These are phyloP conservation scores for Phialocephala subalpina DNA, from an alignment of 2,329 filamentous ascomycete species.

Conservation along the genomic window DNA sequence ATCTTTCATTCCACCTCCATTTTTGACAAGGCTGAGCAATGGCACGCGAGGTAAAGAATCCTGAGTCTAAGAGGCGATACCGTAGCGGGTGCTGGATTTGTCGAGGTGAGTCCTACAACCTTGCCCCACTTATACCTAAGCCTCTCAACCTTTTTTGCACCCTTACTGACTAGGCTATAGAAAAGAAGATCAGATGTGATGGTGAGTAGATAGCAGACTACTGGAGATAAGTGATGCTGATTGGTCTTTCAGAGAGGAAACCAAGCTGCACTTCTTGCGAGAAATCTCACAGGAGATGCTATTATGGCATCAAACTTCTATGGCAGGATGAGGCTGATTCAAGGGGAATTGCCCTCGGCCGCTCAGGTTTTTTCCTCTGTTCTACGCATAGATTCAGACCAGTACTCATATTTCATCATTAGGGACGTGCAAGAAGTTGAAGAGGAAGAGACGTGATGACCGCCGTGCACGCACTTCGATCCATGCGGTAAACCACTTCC, in stretches of 20 bases:
- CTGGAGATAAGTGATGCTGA: not conserved
- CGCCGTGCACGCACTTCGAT: not conserved
- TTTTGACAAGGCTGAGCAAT: not conserved
- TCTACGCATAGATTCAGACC: not conserved
- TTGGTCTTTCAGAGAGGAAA: not conserved
- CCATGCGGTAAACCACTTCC: not conserved
- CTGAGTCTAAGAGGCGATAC: not conserved
- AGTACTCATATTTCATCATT: not conserved
- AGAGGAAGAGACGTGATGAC: not conserved
- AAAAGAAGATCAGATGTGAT: not conserved
- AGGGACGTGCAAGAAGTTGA: not conserved
- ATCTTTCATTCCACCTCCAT: not conserved
- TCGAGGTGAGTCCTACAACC: not conserved
- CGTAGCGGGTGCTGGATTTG: not conserved
- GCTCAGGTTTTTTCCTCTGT: not conserved
- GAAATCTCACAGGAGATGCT: not conserved
- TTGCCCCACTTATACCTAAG: not conserved
- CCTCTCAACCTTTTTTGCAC: too few relatives aligned
- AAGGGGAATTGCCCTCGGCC: not conserved
- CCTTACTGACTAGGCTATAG: not conserved
- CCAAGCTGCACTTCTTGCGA: not conserved
- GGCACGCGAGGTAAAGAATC: not conserved
- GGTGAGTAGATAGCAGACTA: not conserved
- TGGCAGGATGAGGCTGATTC: not conserved
- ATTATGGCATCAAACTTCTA: not conserved